Conservation (phyloP, 371 early-diverging fungal species). For the Rhizopus stolonifer region DNA sequence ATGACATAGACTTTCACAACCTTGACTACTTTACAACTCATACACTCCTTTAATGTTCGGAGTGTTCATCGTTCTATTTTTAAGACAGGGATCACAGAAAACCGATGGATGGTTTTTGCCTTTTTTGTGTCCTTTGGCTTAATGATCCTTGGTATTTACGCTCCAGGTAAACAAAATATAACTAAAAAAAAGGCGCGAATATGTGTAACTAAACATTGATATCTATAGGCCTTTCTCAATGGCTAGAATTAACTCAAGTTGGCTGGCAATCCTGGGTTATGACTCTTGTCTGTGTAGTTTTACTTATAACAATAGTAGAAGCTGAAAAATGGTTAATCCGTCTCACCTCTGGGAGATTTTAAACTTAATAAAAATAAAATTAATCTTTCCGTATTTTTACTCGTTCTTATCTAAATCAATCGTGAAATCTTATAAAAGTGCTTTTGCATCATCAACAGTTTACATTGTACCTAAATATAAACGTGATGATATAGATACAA, state of each 20-base stretch:
- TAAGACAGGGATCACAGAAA: slow-evolving; percentile 65
- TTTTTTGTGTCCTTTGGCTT: slow-evolving; percentile 66
- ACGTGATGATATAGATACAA: too few species aligned
- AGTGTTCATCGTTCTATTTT: slow-evolving; percentile 71
- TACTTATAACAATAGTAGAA: slow-evolving; percentile 72
- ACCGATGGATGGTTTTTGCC: slow-evolving; percentile 76
- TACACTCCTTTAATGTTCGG: slow-evolving; percentile 78
- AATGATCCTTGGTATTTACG: slow-evolving; percentile 75
- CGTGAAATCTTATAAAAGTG: too few species aligned
- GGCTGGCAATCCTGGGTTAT: slow-evolving; percentile 76
- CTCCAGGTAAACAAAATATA: slow-evolving; percentile 64
- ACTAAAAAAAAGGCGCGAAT: too few species aligned
- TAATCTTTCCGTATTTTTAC: too few species aligned
- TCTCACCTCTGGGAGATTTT: background rate
- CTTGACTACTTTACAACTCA: slow-evolving; percentile 77
- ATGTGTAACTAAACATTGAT: background rate
- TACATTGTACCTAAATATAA: too few species aligned
- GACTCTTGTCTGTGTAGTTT: slow-evolving; percentile 62
- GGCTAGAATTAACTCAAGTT: slow-evolving; percentile 69
- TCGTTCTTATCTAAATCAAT: too few species aligned
- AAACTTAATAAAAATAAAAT: too few species aligned
- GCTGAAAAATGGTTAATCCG: slow-evolving; percentile 59
- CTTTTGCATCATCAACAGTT: too few species aligned
- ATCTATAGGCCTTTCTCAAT: slow-evolving; percentile 32
- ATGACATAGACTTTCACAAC: slow-evolving; percentile 67